Base-by-base conservation (phyloP, 2,329 filamentous ascomycete genomes). In the Ilyonectria mors-panacis region DNA sequence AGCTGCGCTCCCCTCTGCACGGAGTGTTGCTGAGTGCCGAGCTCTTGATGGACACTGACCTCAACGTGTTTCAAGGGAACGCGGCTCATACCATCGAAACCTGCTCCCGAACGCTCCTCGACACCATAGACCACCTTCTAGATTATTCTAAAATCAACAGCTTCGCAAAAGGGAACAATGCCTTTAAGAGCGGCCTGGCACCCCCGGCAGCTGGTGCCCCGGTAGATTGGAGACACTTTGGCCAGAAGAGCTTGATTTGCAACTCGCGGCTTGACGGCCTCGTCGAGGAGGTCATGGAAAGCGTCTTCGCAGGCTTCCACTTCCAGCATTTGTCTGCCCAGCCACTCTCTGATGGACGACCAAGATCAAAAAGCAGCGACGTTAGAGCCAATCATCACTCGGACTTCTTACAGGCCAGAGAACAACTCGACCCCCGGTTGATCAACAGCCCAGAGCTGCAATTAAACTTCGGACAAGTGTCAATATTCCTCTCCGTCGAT, bases 1-100 rank as follows among this genome's bases (percentile, higher is more conserved):
- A 91, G 73, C 78, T 91, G 15, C 82, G 89, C 5, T 89, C 86
- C 2, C 89, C 89, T 0, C 79, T 91, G 0, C 89, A 91, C 62
- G 89, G 89, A 2, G 85, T 91, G 35, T 78, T 91, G 0, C 84
- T 87, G 0, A 87, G 81, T 58, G 81, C 83, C 1, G 87, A 89
- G 68, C 76, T 89, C 4, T 72, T 91, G 0, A 81, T 84, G 4
- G 86, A 89, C n/a, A 88, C 86, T 0, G 66, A 78, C 0, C 78
- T 89, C 35, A 81, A 81, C 45, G 80, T 81, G 1, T 80, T 82
- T 6, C 87, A 88, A 68, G 78, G 80, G 3, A 83, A 85, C 17
- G 80, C 86, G 13, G 74, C 86, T 0, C 80, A 84, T 28, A 86
- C 84, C 1, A 85, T 89, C 45, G 82, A 87, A 59, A 83, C 81